These are phyloP conservation scores for Saccharomycopsis schoenii DNA, from an alignment of 805 yeast species.

Conservation along the genomic window DNA sequence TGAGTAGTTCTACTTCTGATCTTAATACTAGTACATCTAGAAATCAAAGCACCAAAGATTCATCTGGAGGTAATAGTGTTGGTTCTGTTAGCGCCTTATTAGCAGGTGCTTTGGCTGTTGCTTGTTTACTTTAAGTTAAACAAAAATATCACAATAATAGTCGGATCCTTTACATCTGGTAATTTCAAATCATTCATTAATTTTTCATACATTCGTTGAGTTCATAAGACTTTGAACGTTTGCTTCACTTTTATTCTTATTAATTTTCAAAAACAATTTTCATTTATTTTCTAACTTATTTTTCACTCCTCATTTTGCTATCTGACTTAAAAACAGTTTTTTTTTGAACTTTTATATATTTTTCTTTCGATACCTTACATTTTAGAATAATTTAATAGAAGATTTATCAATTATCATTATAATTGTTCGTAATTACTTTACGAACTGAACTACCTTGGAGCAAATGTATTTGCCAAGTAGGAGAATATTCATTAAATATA, in stretches of 20 bases:
- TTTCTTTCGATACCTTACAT: neutral
- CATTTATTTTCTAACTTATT: neutral
- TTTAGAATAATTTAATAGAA: neutral
- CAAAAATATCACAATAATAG: neutral
- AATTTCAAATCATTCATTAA: neutral
- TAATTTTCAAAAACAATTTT: neutral
- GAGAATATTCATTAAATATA: too few relatives aligned
- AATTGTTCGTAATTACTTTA: neutral
- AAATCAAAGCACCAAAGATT: neutral
- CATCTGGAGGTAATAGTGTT: conserved; percentile 2
- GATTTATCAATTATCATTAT: neutral
- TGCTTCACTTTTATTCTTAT: too few relatives aligned
- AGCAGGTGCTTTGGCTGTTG: conserved; percentile 3
- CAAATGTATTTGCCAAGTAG: too few relatives aligned
- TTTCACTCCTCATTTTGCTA: neutral
- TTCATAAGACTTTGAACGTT: neutral
- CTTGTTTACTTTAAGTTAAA: conserved; percentile 2
- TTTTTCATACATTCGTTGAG: neutral
- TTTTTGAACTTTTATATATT: neutral
- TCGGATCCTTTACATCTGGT: neutral
- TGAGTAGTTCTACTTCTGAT: neutral
- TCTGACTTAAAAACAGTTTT: neutral
- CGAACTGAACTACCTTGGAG: too few relatives aligned
- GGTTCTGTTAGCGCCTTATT: neutral
- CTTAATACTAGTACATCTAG: neutral